phyloP scores from a whole-genome alignment of 2,329 filamentous ascomycete genomes.

The Scopulariopsis brevicaulis region DNA sequence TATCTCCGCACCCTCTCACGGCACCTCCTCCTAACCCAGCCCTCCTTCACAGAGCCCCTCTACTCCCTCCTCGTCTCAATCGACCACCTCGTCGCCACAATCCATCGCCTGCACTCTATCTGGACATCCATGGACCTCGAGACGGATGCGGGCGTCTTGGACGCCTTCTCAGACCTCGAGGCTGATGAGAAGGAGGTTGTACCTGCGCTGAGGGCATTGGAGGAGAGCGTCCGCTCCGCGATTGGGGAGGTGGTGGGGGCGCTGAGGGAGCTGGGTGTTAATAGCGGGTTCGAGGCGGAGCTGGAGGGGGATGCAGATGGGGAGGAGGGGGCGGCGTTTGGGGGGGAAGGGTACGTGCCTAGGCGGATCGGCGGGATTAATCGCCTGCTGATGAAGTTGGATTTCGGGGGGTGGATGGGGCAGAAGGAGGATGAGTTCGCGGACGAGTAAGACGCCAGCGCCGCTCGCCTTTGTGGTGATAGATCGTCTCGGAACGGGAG shows the following conservation, averaged over 20 bases:
- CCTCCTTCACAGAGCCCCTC: conserved; percentile 51
- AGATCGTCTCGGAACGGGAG: neutral
- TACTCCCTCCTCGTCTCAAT: conserved; percentile 59
- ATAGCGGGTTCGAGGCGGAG: conserved; percentile 30
- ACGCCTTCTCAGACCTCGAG: conserved; percentile 58
- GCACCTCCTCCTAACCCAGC: conserved; percentile 54
- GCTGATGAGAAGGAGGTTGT: conserved; percentile 62
- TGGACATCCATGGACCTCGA: conserved; percentile 74
- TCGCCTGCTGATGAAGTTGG: conserved; percentile 81
- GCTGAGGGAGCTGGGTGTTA: conserved; percentile 31
- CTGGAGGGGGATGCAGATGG: conserved; percentile 22
- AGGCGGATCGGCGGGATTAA: conserved; percentile 71
- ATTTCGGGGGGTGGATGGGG: conserved; percentile 53
- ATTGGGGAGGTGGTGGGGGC: conserved; percentile 56
- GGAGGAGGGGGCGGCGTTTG: conserved; percentile 22
- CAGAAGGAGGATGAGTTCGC: neutral
- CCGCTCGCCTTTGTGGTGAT: neutral
- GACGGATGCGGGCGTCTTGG: conserved; percentile 69
- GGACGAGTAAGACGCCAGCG: neutral
- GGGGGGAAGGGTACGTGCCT: conserved; percentile 46
- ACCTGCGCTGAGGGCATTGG: conserved; percentile 50
- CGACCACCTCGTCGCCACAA: conserved; percentile 71
- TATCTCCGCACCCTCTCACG: conserved; percentile 62
- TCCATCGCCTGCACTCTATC: conserved; percentile 63
- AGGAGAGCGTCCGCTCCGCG: conserved; percentile 52